phyloP scores from a whole-genome alignment of 495 filamentous ascomycete genomes.

The Tuber microsphaerosporum region DNA sequence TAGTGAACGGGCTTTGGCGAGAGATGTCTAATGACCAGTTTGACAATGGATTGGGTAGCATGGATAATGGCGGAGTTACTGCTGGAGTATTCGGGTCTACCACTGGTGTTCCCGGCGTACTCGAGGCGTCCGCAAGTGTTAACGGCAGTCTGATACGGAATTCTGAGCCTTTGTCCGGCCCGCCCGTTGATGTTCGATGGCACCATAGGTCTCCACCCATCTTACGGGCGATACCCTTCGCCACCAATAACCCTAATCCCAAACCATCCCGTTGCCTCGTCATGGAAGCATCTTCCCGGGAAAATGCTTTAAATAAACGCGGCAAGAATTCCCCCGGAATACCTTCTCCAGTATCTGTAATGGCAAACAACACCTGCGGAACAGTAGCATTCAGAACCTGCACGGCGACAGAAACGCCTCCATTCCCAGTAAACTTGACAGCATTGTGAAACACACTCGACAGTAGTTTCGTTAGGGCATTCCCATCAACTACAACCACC shows the following conservation, averaged over 20 bases:
- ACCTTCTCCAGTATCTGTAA: slow-evolving; percentile 65
- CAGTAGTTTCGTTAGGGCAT: slow-evolving; percentile 65
- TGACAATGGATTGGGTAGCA: slow-evolving; percentile 24
- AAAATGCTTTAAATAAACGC: slow-evolving; percentile 68
- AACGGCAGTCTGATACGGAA: slow-evolving; percentile 67
- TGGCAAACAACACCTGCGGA: slow-evolving; percentile 55
- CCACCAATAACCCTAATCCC: slow-evolving; percentile 67
- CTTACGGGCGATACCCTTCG: slow-evolving; percentile 67
- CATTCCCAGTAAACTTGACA: slow-evolving; percentile 70
- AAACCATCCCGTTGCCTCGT: slow-evolving; percentile 66
- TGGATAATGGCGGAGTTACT: slow-evolving; percentile 31
- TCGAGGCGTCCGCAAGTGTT: slow-evolving; percentile 47
- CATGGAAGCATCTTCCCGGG: slow-evolving; percentile 64
- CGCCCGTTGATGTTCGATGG: slow-evolving; percentile 60
- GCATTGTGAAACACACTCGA: slow-evolving; percentile 72
- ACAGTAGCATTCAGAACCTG: slow-evolving; percentile 45
- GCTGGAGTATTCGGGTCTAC: slow-evolving; percentile 27
- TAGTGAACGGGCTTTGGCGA: slow-evolving; percentile 25
- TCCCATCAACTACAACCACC: slow-evolving; percentile 52
- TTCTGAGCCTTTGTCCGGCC: slow-evolving; percentile 61
- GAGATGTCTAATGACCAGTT: slow-evolving; percentile 24
- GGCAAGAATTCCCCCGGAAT: slow-evolving; percentile 64
- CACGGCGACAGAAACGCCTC: slow-evolving; percentile 56
- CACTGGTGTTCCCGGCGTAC: slow-evolving; percentile 45
- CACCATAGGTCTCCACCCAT: slow-evolving; percentile 68